Percentiles rank a stretch among this genome's conserved stretches.
Evolutionary conservation across 306 rosid genomes (phyloP).

Genomic region (Hylodesmum podocarpum): DNA sequence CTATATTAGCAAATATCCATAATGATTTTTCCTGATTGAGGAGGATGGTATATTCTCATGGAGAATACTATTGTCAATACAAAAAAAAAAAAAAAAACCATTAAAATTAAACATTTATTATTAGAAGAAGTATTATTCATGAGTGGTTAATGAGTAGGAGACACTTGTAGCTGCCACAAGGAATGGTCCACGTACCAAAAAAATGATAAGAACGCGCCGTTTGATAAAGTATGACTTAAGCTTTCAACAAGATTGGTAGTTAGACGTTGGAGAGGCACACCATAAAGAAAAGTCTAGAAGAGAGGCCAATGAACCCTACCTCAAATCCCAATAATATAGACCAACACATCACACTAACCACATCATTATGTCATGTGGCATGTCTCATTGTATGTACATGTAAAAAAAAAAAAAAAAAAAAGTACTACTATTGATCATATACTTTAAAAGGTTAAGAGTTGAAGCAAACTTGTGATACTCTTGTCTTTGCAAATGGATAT

Average conservation of each 20-base stretch:
- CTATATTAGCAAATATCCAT: too few species aligned
- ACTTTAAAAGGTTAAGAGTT: not conserved
- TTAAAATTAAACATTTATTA: not conserved
- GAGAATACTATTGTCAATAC: too few species aligned
- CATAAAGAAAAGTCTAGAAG: conserved; percentile 2
- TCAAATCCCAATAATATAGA: not conserved
- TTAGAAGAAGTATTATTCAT: not conserved
- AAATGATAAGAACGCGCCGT: not conserved
- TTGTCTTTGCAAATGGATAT: conserved; percentile 47
- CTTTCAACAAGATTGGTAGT: not conserved
- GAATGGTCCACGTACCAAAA: not conserved
- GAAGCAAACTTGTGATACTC: not conserved
- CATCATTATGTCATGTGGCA: conserved; percentile 32
- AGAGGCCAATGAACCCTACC: conserved; percentile 10
- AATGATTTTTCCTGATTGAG: too few species aligned
- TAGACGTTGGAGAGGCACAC: not conserved
- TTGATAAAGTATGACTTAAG: conserved; percentile 18
- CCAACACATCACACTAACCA: not conserved
- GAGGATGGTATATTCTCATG: too few species aligned
- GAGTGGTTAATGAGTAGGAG: not conserved
- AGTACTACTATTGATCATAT: not conserved
- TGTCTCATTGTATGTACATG: not conserved
- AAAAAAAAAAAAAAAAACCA: too few species aligned
- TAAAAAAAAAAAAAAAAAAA: not conserved
- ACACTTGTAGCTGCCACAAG: not conserved